Percentiles rank a stretch among this genome's conserved stretches.
phyloP scores from a whole-genome alignment of 1,139 yeast species.

The Zygosaccharomyces sapae region DNA sequence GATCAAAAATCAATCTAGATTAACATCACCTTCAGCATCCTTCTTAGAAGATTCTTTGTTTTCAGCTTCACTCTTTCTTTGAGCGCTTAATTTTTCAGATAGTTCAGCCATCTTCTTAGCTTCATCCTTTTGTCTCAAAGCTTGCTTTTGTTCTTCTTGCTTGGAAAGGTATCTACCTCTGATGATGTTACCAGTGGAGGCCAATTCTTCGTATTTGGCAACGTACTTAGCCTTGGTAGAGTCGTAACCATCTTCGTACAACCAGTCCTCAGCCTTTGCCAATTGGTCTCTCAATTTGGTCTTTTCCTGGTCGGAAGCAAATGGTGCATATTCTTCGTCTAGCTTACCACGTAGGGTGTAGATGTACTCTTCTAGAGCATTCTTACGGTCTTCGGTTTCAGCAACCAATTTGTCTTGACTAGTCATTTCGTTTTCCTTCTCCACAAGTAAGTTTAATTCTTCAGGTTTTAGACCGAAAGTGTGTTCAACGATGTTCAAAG shows the following conservation, averaged over 20 bases:
- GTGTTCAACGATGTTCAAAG: slow-evolving; percentile 54
- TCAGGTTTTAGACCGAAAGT: slow-evolving; percentile 64
- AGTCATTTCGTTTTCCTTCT: slow-evolving; percentile 77
- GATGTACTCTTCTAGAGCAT: slow-evolving; percentile 96
- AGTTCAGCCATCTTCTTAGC: slow-evolving; percentile 81
- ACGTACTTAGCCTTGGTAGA: slow-evolving; percentile 94
- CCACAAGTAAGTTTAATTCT: slow-evolving; percentile 59
- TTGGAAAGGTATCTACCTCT: slow-evolving; percentile 93
- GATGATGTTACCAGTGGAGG: slow-evolving; percentile 88
- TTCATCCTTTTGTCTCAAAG: slow-evolving; percentile 80
- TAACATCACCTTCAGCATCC: slow-evolving; percentile 29
- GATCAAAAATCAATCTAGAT: slow-evolving; percentile 18
- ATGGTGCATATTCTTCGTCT: slow-evolving; percentile 83
- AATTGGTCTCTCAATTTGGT: slow-evolving; percentile 67
- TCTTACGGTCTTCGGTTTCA: slow-evolving; percentile 98
- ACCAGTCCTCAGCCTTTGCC: slow-evolving; percentile 93
- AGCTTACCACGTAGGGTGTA: slow-evolving; percentile 96
- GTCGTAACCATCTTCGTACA: slow-evolving; percentile 95
- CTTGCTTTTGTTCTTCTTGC: slow-evolving; percentile 93
- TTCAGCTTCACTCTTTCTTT: slow-evolving; percentile 48
- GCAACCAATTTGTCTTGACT: slow-evolving; percentile 94
- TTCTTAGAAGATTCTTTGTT: slow-evolving; percentile 31
- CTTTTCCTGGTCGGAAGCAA: slow-evolving; percentile 90
- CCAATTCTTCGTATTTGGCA: slow-evolving; percentile 97
- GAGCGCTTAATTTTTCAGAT: slow-evolving; percentile 88